Evolutionary conservation across 2,329 filamentous ascomycete genomes (phyloP), one percentile per base, ranked within the genome.

Genomic region (Cercospora berteroae): DNA sequence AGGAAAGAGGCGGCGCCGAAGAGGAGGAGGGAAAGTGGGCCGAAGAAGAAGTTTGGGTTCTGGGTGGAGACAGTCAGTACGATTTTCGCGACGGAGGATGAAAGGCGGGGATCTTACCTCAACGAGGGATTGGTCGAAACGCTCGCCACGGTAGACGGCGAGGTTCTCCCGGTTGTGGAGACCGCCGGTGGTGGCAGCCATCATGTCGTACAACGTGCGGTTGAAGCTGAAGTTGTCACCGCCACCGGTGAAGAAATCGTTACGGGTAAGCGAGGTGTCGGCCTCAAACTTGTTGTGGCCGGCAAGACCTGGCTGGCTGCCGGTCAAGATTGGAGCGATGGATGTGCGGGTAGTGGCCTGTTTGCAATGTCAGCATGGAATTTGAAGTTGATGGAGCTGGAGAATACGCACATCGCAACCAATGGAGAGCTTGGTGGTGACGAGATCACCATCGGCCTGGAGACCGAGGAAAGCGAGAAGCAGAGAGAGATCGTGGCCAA

Each of bases 271-370:
- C 5, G 80, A 81, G 1, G 79, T 73, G 65, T 81, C 73, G 6
- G 72, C 73, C 68, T 82, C 80, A 62, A 81, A 82, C 72, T 82
- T 82, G 73, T 82, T 81, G 74, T 82, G 81, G 31, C 78, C 80
- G 42, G 81, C 77, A 27, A 83, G 75, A 60, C 81, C 81, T 12
- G 80, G 80, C 71, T 82, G 76, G 55, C 71, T 73, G 62, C 80
- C 81, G 60, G 74, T 78, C 31, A 77, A 63, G 44, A 67, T 59
- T 5, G 79, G 72, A 69, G 68, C 73, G 72, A 74, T 52, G 2
- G 80, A 79, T 16, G 80, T 68, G n/a, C 64, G 61, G 4, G 67
- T 62, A 16, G 61, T 69, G 52, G 64, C 63, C 61, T 65, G 13
- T 18, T 4, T 1, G 42, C 5, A 2, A 10, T 36, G 16, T 59